phyloP scores from a whole-genome alignment of 1,139 yeast species.

The Lodderomyces parapsilosis region DNA sequence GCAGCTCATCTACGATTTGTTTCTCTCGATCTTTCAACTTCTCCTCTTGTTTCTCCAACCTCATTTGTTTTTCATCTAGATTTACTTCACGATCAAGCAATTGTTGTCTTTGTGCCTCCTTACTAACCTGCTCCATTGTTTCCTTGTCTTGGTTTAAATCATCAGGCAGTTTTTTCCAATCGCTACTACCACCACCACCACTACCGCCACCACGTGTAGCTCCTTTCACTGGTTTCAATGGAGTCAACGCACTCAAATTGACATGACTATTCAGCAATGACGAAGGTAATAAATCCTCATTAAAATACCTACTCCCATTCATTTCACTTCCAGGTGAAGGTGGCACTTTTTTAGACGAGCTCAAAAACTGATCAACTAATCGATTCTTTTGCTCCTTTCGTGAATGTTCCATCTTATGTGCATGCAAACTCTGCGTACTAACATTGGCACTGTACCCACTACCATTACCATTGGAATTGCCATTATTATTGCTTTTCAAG shows the following conservation, averaged over 20 bases:
- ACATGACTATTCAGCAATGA: constrained; percentile 9
- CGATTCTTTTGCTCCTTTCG: constrained; percentile 24
- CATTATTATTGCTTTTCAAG: constrained; percentile 1
- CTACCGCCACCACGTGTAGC: not conserved
- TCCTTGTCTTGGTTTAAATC: not conserved
- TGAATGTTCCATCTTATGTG: constrained; percentile 1
- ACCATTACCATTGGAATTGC: not conserved
- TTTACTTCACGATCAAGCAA: constrained; percentile 1
- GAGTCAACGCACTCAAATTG: constrained; percentile 1
- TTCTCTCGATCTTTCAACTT: not conserved
- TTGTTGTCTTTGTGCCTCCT: not conserved
- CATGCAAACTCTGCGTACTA: constrained; percentile 2
- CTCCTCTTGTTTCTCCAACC: not conserved
- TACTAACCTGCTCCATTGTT: not conserved
- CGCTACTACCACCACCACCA: not conserved
- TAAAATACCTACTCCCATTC: not conserved
- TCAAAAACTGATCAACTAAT: constrained; percentile 44
- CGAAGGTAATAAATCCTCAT: constrained; percentile 1
- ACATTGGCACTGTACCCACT: not conserved
- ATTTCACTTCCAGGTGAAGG: not conserved
- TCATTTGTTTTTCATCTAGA: not conserved
- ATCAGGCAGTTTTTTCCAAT: not conserved
- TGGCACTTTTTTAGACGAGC: constrained; percentile 9
- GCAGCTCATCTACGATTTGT: not conserved
- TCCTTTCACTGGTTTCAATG: not conserved